Conservation (phyloP, 2,329 filamentous ascomycete species). For the Didymella glomerata region DNA sequence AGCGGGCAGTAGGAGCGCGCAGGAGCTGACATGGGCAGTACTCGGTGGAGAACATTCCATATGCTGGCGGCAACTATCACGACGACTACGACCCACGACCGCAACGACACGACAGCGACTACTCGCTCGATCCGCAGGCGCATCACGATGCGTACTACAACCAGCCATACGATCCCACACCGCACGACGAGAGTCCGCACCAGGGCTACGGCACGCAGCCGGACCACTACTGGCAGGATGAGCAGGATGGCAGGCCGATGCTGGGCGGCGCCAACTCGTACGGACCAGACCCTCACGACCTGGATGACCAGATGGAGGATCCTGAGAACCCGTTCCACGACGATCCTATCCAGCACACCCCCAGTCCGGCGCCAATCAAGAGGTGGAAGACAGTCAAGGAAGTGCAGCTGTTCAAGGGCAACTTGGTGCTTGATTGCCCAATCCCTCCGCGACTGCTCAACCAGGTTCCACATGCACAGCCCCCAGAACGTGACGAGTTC, state of each 20-base stretch:
- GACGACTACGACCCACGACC: slow-evolving; percentile 59
- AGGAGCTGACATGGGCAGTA: slow-evolving; percentile 59
- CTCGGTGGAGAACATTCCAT: slow-evolving; percentile 75
- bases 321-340: slow-evolving; percentile 50
- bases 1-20: background rate
- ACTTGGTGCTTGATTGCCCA: slow-evolving; percentile 95
- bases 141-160: slow-evolving; percentile 90
- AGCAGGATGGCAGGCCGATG: slow-evolving; percentile 79
- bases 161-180: slow-evolving; percentile 78
- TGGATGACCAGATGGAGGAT: slow-evolving; percentile 54
- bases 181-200: slow-evolving; percentile 67
- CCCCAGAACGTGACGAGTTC: slow-evolving; percentile 82
- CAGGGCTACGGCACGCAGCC: slow-evolving; percentile 57
- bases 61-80: slow-evolving; percentile 69
- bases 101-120: slow-evolving; percentile 66
- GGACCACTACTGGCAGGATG: slow-evolving; percentile 70
- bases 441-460: slow-evolving; percentile 88
- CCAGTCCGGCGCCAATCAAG: slow-evolving; percentile 71
- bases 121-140: slow-evolving; percentile 80
- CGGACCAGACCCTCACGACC: slow-evolving; percentile 65
- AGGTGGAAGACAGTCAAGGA: slow-evolving; percentile 99
- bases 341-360: slow-evolving; percentile 56
- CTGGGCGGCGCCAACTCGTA: slow-evolving; percentile 69
- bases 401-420: slow-evolving; percentile 95
- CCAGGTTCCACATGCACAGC: slow-evolving; percentile 82